Conservation (phyloP, 768 basidiomycete genomes). For the Lentinula sp. region DNA sequence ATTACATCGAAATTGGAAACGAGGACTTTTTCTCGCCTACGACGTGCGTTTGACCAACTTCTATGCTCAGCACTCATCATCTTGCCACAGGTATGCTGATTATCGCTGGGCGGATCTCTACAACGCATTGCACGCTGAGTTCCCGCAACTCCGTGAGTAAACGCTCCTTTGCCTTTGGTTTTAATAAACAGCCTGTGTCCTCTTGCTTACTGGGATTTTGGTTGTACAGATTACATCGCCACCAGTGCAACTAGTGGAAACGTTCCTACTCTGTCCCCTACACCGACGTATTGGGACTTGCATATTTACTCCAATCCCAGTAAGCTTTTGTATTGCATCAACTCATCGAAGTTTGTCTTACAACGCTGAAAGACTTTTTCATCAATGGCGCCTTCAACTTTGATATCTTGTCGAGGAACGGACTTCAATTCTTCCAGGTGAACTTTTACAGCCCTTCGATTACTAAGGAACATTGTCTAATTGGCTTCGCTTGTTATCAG, state of each 20-base stretch:
- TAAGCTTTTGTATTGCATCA: conserved; percentile 8
- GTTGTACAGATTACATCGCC: conserved; percentile 32
- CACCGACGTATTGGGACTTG: conserved; percentile 33
- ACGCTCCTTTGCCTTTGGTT: too few species aligned
- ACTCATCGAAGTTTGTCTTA: neutral
- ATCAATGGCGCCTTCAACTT: conserved; percentile 32
- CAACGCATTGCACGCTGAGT: conserved; percentile 6
- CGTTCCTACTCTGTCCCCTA: conserved; percentile 16
- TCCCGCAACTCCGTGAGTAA: conserved; percentile 10
- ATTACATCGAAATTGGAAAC: conserved; percentile 52
- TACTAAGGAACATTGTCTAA: neutral
- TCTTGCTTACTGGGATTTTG: neutral
- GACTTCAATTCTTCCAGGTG: conserved; percentile 55
- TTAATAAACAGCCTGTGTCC: too few species aligned
- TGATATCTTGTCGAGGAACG: conserved; percentile 37
- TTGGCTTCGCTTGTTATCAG: conserved; percentile 13
- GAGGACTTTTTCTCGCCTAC: conserved; percentile 25
- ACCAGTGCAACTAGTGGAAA: conserved; percentile 26
- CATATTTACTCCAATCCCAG: conserved; percentile 39
- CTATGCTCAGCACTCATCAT: neutral
- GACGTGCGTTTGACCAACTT: conserved; percentile 9
- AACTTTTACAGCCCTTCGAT: neutral
- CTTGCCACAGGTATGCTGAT: conserved; percentile 17
- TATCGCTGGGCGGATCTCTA: conserved; percentile 10
- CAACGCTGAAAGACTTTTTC: conserved; percentile 29